Base-by-base conservation (phyloP, 805 yeast genomes). In the Monosporozyma siamensis region DNA sequence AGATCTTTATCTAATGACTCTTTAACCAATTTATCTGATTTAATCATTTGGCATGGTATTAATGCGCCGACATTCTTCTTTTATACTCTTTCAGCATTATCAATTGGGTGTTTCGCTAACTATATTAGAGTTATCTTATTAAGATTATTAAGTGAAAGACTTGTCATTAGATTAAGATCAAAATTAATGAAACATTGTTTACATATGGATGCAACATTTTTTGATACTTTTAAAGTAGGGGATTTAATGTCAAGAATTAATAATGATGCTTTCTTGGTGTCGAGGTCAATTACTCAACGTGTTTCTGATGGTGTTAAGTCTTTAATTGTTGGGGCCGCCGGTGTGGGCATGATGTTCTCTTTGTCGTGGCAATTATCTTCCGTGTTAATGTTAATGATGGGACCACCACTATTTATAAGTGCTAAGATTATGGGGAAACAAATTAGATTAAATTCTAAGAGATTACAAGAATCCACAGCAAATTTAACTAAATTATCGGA, bases 141-240 rank as follows among this genome's bases (percentile, higher is more conserved):
- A 31, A 47, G 64, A 50, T 68, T 80, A 11, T 78, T 84, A 9
- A 95, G 97, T 46, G 98, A 90, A 63, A 72, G 84, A 48, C 70
- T 89, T 29, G 95, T 87, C 44, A 89, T 95, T 14, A 72, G 90
- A 46, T 65, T 92, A 44, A 74, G 98, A 52, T 70, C 92, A 11
- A 71, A 80, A 42, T 77, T 89, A 31, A 82, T 88, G 59, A 77
- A 77, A 56, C 82, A 78, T 47, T 78, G 92, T 14, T 71, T 92
- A 49, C 77, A 78, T 36, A 96, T 90, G 57, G 97, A 90, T 59
- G 82, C 95, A 14, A 89, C 83, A 57, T 90, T 92, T 58, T 89
- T 88, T 64, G 98, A 90, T 58, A 77, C 80, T n/a, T 87, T 94
- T 48, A 82, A 90, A 57, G 88, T 88, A 8, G 98, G 98, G 31